A percentile compares a stretch with the other conserved stretches of the same genome.
Conservation (phyloP, 352 stramenopile species). For the Phytophthora hibernalis region DNA sequence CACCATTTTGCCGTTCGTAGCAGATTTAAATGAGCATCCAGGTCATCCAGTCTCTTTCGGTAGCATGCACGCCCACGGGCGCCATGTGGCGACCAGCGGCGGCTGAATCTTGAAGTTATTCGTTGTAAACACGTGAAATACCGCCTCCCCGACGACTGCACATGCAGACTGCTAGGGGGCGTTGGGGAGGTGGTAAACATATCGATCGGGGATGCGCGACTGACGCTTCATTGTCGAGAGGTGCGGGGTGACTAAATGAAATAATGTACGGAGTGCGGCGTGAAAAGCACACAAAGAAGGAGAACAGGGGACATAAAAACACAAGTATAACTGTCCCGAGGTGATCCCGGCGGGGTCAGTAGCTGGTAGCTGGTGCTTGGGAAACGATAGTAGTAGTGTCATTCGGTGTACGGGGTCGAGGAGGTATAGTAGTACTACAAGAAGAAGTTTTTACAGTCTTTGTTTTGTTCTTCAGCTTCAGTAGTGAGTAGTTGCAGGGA, state of each 20-base stretch:
- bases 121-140: background rate
- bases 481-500: too few relatives aligned
- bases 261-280: too few relatives aligned
- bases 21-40: background rate
- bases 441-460: too few relatives aligned
- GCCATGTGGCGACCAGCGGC: background rate
- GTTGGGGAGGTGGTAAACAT: background rate
- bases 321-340: too few relatives aligned
- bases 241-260: background rate
- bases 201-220: background rate
- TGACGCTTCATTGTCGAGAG: background rate
- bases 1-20: background rate
- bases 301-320: too few relatives aligned
- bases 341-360: too few relatives aligned
- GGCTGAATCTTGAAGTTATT: background rate
- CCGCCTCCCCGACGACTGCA: background rate
- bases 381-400: too few relatives aligned
- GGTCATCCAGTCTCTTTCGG: background rate
- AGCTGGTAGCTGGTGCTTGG: too few relatives aligned
- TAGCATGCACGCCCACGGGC: background rate
- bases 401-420: too few relatives aligned
- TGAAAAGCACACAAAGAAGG: too few relatives aligned
- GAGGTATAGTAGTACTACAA: too few relatives aligned
- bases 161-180: background rate
- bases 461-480: too few relatives aligned